These are phyloP conservation scores for Termitomyces sp. DNA, from an alignment of 768 basidiomycete species.

Conservation along the genomic window DNA sequence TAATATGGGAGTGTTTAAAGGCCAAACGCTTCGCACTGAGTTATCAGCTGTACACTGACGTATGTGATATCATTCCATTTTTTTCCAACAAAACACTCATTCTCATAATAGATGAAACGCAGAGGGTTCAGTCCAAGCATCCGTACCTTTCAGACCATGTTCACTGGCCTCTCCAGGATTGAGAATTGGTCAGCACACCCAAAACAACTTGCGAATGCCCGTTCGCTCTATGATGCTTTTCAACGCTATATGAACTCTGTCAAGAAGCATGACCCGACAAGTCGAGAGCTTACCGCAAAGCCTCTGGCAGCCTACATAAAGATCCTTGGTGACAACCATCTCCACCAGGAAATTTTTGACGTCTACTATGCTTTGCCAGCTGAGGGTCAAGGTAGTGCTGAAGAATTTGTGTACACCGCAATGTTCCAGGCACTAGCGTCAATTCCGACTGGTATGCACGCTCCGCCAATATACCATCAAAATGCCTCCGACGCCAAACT, in stretches of 20 bases:
- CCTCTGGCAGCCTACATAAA: slow-evolving; percentile 61
- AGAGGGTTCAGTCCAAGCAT: slow-evolving; percentile 67
- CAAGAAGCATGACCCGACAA: slow-evolving; percentile 39
- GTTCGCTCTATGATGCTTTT: slow-evolving; percentile 55
- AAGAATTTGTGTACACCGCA: slow-evolving; percentile 55
- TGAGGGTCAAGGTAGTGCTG: slow-evolving; percentile 58
- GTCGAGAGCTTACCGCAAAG: slow-evolving; percentile 39
- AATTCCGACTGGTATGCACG: slow-evolving; percentile 19
- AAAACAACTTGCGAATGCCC: slow-evolving; percentile 59
- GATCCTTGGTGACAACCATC: slow-evolving; percentile 54
- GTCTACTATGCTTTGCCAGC: slow-evolving; percentile 64
- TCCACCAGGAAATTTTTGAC: slow-evolving; percentile 67
- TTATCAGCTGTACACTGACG: slow-evolving; percentile 66
- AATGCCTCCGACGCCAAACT: slow-evolving; percentile 63
- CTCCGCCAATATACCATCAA: slow-evolving; percentile 23
- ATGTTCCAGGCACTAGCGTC: slow-evolving; percentile 51
- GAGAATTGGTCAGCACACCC: slow-evolving; percentile 52
- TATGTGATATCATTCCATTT: slow-evolving; percentile 22
- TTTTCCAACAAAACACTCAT: not conserved
- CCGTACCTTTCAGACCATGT: slow-evolving; percentile 64
- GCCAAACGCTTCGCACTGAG: slow-evolving; percentile 51
- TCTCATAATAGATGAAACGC: slow-evolving; percentile 68
- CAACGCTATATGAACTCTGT: slow-evolving; percentile 43
- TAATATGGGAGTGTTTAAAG: slow-evolving; percentile 63
- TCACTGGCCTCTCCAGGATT: slow-evolving; percentile 58